Evolutionary conservation across 345 rosid species (phyloP), one percentile per base, ranked within the genome.

Genomic region (Combretum micranthum): DNA sequence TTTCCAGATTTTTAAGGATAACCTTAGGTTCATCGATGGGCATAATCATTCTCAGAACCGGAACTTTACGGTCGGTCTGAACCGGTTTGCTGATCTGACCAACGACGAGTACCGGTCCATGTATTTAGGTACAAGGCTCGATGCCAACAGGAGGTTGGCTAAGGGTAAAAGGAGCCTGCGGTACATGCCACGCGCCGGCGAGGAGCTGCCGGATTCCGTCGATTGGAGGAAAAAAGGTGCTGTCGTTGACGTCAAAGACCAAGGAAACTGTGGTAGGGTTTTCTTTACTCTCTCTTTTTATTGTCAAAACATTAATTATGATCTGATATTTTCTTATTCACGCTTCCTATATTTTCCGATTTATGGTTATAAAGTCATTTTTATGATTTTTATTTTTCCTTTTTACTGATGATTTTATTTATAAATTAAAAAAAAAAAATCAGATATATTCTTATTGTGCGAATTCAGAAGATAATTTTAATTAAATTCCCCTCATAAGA

Each of bases 181-280:
- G 12, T 87, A 83, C 59, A 37, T n/a, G 51, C 78, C 82, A 46
- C 77, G 67, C 60, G 82, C 75, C 17, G 85, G 88, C 21, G 95
- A 90, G 62, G 64, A 72, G 52, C 65, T 84, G 62, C 97, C 97
- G 50, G 83, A 72, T 11, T 72, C 60, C 19, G 77, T 87, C 68
- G 97, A 93, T 62, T 89, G 97, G 99, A 81, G 93, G 69, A 64
- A 73, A 63, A 53, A 80, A 54, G 97, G 97, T 13, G 96, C 97
- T 13, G 96, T 88, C 20, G 77, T 32, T n/a, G 78, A 20, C 6
- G 93, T 87, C 69, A 89, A 86, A 77, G 90, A 93, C 64, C 97
- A 92, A 61, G 91, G 88, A 46, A 74, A 81, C 62, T 86, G 97
- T 23, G 96, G 94, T 89, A 42, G 69, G 92, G 69, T 47, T 44